Evolutionary conservation across 225 moss, liverwort and hornwort genomes (phyloP).

Genomic region (Rhytidiadelphus loreus): DNA sequence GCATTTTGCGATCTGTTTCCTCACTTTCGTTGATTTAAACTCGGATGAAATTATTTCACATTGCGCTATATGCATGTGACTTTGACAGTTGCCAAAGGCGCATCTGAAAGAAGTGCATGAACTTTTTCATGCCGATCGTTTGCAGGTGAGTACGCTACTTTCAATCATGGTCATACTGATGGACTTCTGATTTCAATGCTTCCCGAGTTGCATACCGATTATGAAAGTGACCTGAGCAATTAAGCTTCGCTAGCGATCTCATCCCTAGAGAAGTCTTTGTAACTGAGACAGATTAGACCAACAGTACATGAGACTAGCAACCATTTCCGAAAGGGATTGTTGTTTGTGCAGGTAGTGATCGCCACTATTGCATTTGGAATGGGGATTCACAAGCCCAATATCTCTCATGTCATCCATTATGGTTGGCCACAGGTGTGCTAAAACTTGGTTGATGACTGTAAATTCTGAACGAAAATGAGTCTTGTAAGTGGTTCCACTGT

Average conservation of each 20-base stretch:
- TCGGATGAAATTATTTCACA: neutral
- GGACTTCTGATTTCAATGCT: neutral
- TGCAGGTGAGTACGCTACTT: slow-evolving; percentile 23
- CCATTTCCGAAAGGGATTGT: neutral
- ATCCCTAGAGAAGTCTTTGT: neutral
- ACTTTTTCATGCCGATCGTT: slow-evolving; percentile 29
- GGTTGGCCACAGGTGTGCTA: slow-evolving; percentile 52
- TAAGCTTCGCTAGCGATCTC: neutral
- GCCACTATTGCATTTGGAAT: slow-evolving; percentile 75
- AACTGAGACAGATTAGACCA: neutral
- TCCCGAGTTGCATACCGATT: neutral
- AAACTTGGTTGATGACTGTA: neutral
- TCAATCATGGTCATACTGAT: neutral
- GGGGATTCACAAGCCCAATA: slow-evolving; percentile 65
- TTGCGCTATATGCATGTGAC: neutral
- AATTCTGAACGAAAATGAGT: neutral
- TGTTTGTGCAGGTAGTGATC: slow-evolving; percentile 34
- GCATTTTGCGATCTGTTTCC: neutral
- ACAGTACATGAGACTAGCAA: neutral
- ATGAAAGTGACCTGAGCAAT: neutral
- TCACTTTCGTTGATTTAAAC: neutral
- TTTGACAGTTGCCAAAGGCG: slow-evolving; percentile 29
- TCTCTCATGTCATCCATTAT: slow-evolving; percentile 62
- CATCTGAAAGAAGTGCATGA: slow-evolving; percentile 40
- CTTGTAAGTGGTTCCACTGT: neutral